phyloP scores from a whole-genome alignment of 495 filamentous ascomycete species.

The Neurospora sp. region DNA sequence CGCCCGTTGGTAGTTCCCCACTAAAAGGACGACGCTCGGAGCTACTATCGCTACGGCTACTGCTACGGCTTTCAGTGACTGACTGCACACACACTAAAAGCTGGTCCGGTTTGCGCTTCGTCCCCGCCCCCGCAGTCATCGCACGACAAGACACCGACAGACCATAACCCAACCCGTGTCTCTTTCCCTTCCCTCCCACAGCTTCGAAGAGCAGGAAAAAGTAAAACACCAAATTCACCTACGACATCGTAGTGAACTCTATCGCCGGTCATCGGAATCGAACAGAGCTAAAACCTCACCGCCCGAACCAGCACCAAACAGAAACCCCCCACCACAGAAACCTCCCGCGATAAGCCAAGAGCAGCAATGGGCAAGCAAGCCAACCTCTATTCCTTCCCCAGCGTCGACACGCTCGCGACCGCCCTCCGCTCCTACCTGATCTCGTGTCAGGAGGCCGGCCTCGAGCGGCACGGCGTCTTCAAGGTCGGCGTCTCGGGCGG shows the following conservation, averaged over 20 bases:
- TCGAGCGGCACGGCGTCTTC: constrained; percentile 73
- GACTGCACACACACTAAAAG: background rate
- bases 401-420: constrained; percentile 55
- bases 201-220: background rate
- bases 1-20: background rate
- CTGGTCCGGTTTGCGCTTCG: background rate
- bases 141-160: background rate
- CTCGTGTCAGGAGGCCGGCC: constrained; percentile 62
- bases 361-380: constrained; percentile 58
- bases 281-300: background rate
- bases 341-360: background rate
- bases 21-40: background rate
- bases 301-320: background rate
- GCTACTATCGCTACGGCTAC: background rate
- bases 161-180: background rate
- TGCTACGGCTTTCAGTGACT: background rate
- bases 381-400: constrained; percentile 74
- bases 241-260: background rate
- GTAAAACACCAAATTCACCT: background rate
- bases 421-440: constrained; percentile 75
- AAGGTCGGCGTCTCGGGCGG: constrained; percentile 91
- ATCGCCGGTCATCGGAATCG: background rate
- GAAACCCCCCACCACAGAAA: background rate
- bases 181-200: background rate
- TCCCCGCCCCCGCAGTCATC: background rate